Percentiles rank a stretch among this genome's conserved stretches.
phyloP scores from a whole-genome alignment of 202 grass and related monocot genomes.

The Tripidium arundinaceum region DNA sequence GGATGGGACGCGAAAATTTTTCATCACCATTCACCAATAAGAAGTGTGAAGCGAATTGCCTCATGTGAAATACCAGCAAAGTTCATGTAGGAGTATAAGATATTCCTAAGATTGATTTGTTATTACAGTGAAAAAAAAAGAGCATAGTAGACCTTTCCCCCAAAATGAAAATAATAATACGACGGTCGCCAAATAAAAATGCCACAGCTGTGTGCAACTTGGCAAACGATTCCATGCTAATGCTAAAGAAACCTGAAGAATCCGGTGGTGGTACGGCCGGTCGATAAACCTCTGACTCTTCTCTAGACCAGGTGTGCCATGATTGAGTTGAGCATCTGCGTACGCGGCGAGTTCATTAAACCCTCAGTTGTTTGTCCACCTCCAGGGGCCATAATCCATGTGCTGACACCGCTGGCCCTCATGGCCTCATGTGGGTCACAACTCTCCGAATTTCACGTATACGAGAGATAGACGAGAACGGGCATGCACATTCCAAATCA shows the following conservation, averaged over 20 bases:
- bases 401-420: conserved; percentile 44
- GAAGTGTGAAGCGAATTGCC: background rate
- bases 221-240: background rate
- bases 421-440: conserved; percentile 35
- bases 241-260: background rate
- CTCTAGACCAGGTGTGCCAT: background rate
- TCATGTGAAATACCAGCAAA: background rate
- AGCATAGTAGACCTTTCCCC: background rate
- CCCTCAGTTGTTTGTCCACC: conserved; percentile 15
- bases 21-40: background rate
- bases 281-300: conserved; percentile 28
- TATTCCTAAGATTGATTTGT: no score
- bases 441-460: background rate
- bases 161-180: no score
- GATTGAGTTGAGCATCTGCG: background rate
- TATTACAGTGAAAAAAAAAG: background rate
- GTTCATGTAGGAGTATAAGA: background rate
- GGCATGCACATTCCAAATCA: conserved; percentile 22
- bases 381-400: conserved; percentile 35
- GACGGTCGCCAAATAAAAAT: background rate
- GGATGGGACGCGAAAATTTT: background rate
- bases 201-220: background rate
- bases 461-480: background rate
- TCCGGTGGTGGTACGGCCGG: conserved; percentile 6
- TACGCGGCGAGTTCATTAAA: conserved; percentile 1